phyloP scores from a whole-genome alignment of 1,139 yeast genomes.

The Yamadazyma mexicana region DNA sequence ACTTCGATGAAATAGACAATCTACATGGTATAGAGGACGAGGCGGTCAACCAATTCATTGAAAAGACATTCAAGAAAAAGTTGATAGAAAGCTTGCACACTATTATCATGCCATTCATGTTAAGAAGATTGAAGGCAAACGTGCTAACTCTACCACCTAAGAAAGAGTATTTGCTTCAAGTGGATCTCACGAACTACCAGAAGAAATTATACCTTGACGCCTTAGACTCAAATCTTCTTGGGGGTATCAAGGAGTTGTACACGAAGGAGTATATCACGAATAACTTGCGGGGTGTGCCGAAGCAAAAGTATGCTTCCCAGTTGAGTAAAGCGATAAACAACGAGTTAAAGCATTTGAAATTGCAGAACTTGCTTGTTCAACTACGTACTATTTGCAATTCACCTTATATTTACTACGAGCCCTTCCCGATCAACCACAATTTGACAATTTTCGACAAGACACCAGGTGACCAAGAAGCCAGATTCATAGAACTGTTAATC shows the following conservation, averaged over 20 bases:
- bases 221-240: conserved; percentile 45
- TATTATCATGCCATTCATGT: conserved; percentile 80
- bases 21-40: conserved; percentile 37
- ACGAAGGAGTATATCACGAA: conserved; percentile 18
- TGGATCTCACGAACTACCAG: conserved; percentile 66
- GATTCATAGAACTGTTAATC: conserved; percentile 34
- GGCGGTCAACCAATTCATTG: conserved; percentile 45
- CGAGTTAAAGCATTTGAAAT: conserved; percentile 25
- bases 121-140: conserved; percentile 75
- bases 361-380: conserved; percentile 78
- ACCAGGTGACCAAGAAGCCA: conserved; percentile 18
- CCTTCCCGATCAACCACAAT: conserved; percentile 47
- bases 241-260: conserved; percentile 25
- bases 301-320: conserved; percentile 6
- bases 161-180: conserved; percentile 80
- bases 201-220: conserved; percentile 62
- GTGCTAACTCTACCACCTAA: conserved; percentile 81
- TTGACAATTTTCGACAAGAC: conserved; percentile 21
- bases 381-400: conserved; percentile 81
- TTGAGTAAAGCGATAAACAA: conserved; percentile 16
- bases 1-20: conserved; percentile 57
- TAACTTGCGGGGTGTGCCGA: conserved; percentile 12
- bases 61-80: conserved; percentile 62
- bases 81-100: conserved; percentile 79
- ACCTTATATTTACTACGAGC: conserved; percentile 80